Evolutionary conservation across 495 filamentous ascomycete genomes (phyloP), one percentile per base, ranked within the genome.

Genomic region (Penicillium odoratum): DNA sequence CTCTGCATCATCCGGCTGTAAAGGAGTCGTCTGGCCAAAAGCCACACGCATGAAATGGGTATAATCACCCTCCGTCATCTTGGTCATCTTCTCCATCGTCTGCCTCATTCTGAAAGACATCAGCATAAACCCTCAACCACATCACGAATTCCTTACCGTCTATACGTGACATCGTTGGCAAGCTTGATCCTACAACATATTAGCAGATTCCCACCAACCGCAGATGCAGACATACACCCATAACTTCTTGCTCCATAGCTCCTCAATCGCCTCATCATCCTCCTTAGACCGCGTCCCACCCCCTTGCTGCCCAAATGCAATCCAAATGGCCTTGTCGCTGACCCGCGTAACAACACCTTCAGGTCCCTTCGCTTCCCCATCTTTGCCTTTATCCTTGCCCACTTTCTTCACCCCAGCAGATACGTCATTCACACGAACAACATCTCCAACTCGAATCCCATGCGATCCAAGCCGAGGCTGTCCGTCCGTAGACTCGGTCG

Each of bases 91-190:
- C 61, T 84, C 82, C 92, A 99, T 97, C 1, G 85, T 88, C 68
- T 89, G 86, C 56, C 88, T 93, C 90, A 99, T 97, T 63, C 91
- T 89, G 44, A n/a, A 40, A 31, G 62, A 38, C 33, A 26, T 46
- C 31, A 57, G 26, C 42, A 36, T 42, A 40, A 1, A 11, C 16
- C 11, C 7, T 34, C 2, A 21, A 25, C 33, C 16, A 9, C 2
- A 21, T 4, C 16, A 9, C 7, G 7, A 6, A 11, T 13, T n/a
- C 2, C 71, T 59, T 76, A 90, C 88, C 92, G 80, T 74, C 88
- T 83, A 73, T 88, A 92, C 38, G 92, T 97, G 61, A 97, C 87
- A 75, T 98, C 95, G 73, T 98, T 96, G 15, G 94, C 92, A 65
- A 98, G 75, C 77, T 98, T 98, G 21, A 98, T 87, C 44, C 85